Conservation (phyloP, 2,329 filamentous ascomycete species). For the Fusarium burgessii region DNA sequence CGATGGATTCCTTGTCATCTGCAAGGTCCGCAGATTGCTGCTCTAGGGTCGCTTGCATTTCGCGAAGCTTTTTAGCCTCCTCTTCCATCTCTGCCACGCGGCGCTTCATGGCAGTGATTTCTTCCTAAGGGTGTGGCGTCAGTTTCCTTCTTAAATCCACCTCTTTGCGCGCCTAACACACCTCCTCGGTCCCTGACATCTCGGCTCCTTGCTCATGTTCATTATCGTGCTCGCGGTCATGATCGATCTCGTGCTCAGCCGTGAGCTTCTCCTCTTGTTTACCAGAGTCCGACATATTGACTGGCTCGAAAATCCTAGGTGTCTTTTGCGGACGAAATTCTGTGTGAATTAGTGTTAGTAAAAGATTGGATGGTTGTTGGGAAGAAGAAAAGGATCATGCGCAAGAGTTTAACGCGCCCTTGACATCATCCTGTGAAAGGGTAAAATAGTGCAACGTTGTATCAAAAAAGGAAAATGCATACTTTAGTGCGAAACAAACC, state of each 20-base stretch:
- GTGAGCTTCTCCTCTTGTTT: slow-evolving; percentile 49
- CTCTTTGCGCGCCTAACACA: slow-evolving; percentile 51
- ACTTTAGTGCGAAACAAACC: slow-evolving; percentile 11
- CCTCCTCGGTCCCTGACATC: slow-evolving; percentile 52
- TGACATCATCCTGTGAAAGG: slow-evolving; percentile 24
- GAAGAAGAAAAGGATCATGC: neutral
- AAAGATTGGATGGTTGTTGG: slow-evolving; percentile 2
- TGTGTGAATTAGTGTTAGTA: slow-evolving; percentile 24
- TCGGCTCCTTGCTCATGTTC: slow-evolving; percentile 50
- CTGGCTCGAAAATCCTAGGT: neutral
- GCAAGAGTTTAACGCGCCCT: slow-evolving; percentile 16
- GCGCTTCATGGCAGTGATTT: slow-evolving; percentile 88
- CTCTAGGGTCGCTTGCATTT: slow-evolving; percentile 89
- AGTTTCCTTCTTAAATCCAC: slow-evolving; percentile 47
- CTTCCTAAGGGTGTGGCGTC: slow-evolving; percentile 66
- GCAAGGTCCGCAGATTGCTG: slow-evolving; percentile 84
- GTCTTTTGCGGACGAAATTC: slow-evolving; percentile 3
- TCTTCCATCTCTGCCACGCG: slow-evolving; percentile 92
- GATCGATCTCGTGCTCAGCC: slow-evolving; percentile 49
- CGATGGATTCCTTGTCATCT: slow-evolving; percentile 96
- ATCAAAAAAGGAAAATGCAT: neutral
- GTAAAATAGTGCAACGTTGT: slow-evolving; percentile 7
- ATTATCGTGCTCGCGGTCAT: slow-evolving; percentile 36
- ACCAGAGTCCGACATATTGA: slow-evolving; percentile 51
- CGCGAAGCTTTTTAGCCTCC: slow-evolving; percentile 85